A percentile compares a stretch with the other conserved stretches of the same genome.
Evolutionary conservation across 2,329 filamentous ascomycete genomes (phyloP).

Genomic region (Sarocladium kiliense): DNA sequence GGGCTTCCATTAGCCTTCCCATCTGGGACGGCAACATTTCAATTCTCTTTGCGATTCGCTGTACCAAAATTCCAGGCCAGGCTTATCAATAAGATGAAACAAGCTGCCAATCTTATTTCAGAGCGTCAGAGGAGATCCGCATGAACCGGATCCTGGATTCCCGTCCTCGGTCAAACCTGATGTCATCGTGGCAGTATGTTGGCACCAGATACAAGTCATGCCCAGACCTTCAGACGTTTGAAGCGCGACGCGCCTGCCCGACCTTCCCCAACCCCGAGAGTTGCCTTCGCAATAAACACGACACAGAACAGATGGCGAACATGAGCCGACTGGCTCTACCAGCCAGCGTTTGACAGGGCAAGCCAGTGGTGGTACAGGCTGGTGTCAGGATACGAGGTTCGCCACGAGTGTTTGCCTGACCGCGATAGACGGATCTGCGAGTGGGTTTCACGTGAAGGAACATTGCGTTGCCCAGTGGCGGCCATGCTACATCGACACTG

Average conservation of each 20-base stretch:
- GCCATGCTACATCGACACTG: neutral
- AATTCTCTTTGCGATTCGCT: neutral
- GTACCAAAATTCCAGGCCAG: neutral
- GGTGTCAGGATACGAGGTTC: neutral
- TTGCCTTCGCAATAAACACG: no score
- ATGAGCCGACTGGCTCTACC: neutral
- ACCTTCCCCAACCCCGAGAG: no score
- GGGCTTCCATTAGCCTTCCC: slow-evolving; percentile 3
- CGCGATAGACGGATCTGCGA: neutral
- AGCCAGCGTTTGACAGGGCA: neutral
- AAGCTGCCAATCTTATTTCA: neutral
- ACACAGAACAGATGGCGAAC: no score
- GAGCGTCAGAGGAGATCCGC: neutral
- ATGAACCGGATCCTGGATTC: neutral
- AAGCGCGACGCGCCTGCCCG: no score
- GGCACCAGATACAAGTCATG: no score
- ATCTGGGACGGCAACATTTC: neutral
- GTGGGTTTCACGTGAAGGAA: neutral
- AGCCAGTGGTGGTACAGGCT: neutral
- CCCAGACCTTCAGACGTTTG: no score
- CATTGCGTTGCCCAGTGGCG: neutral
- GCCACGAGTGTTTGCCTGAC: neutral
- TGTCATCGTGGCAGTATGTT: neutral
- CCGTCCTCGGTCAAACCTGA: neutral
- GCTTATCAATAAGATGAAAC: neutral